Evolutionary conservation across 331 rosid genomes (phyloP), one percentile per base, ranked within the genome.

Genomic region (Phaseolus coccineus): DNA sequence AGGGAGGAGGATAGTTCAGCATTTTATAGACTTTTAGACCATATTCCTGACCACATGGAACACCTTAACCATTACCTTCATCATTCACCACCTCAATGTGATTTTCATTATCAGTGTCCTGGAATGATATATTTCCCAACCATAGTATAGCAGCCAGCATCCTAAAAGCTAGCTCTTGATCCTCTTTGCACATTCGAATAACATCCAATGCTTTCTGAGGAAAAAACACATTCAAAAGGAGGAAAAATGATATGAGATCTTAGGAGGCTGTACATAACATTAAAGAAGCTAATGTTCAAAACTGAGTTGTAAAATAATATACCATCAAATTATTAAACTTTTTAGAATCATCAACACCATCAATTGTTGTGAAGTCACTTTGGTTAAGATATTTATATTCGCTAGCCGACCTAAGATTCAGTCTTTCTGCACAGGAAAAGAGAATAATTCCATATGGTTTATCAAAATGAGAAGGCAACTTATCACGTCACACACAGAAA

Each of bases 121-220:
- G 55, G 80, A 96, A 96, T 84, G 99, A 87, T 79, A 93, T 91
- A 86, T 96, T 96, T 84, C 99, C 99, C 58, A 96, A 80, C 99
- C 99, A 96, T 62, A 96, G 75, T 46, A 96, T 83, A 46, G 97
- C 99, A 37, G 97, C 80, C 63, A 93, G 87, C 89, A 91, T 56
- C 81, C 80, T 75, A 80, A 93, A 93, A 56, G 73, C 82, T 16
- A 67, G 84, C 72, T 91, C 96, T 89, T 91, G 98, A 77, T 96
- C 98, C 83, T 90, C 93, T 73, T 84, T 86, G 84, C 81, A 14
- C 82, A 96, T 88, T 78, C 24, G 84, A 74, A 91, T 79, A 73
- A 69, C 80, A 74, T 88, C 89, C 75, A 96, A 80, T 14, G 98
- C 95, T 84, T 93, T 88, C 99, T 96, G 89, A 57, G 51, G 71